These are phyloP conservation scores for Rhododendron ovatum DNA, from an alignment of 148 eudicot species.

Conservation along the genomic window DNA sequence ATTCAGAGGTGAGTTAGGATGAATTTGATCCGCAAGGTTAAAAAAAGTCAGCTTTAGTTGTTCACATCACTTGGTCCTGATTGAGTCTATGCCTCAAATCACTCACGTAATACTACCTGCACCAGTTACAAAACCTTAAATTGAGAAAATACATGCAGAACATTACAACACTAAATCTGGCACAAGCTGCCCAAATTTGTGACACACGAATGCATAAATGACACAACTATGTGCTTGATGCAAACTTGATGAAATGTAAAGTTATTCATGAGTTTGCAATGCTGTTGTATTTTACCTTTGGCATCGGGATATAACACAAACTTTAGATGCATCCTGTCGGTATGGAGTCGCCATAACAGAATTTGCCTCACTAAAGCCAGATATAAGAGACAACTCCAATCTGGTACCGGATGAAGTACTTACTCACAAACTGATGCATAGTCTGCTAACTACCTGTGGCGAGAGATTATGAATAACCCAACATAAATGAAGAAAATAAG, in stretches of 20 bases:
- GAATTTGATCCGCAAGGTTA: not conserved
- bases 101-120: not conserved
- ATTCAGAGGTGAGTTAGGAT: not conserved
- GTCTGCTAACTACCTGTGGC: not conserved
- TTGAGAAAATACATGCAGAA: not conserved
- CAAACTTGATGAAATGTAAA: not conserved
- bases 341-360: not conserved
- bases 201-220: not conserved
- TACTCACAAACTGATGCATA: not conserved
- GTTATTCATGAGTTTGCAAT: no score
- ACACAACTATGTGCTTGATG: not conserved
- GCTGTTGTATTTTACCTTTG: not conserved
- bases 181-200: not conserved
- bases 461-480: not conserved
- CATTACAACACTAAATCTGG: not conserved
- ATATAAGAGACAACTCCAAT: not conserved
- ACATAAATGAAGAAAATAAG: not conserved
- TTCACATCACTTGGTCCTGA: not conserved
- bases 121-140: not conserved
- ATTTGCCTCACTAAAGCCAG: not conserved
- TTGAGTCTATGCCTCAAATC: not conserved
- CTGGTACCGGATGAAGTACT: not conserved
- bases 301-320: not conserved
- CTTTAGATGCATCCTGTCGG: not conserved
- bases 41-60: not conserved